Base-by-base conservation (phyloP, 306 rosid genomes). In the Inga leiocalycina region DNA sequence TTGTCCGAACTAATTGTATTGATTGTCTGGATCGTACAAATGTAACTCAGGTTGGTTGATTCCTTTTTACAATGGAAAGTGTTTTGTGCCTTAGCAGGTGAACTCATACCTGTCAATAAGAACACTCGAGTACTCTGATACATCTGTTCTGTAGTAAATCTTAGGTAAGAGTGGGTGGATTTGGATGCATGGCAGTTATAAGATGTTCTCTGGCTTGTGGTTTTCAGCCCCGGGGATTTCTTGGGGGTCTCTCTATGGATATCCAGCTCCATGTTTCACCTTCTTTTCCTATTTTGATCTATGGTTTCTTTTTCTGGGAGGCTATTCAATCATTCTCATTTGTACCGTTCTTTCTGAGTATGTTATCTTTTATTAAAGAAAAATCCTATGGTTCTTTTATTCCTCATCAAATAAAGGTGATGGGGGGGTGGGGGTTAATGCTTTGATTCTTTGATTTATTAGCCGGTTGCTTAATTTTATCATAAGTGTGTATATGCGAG, bases 21-120 rank as follows among this genome's bases (percentile, higher is more conserved):
- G 98, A 94, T 87, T 94, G 98, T 86, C 88, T 94, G 66, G 98
- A 94, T 74, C 97, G 98, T 62, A 87, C 97, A 74, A 94, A 94
- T 86, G 98, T 94, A 72, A 94, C 98, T 51, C 97, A 94, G 98
- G 98, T 91, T 72, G 46, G 87, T 82, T 79, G 39, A 39, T 56
- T 16, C 20, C 52, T 20, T 24, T 37, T 10, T 12, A n/a, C 32
- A 11, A 20, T 71, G 30, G 27, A 68, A 75, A 34, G 52, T 76
- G n/a, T 48, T 80, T 2, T 71, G 68, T 76, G 77, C 54, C 45
- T 74, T 67, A 74, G 67, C 75, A 41, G 79, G 17, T 79, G 46
- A 78, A 39, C 66, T 78, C 20, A 48, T 74, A 37, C 77, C 78
- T 52, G 41, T 49, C 57, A 5, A 24, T 45, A 20, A 10, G 27